Evolutionary conservation across 2,329 filamentous ascomycete species (phyloP).

Genomic region (Microsporum audouinii): DNA sequence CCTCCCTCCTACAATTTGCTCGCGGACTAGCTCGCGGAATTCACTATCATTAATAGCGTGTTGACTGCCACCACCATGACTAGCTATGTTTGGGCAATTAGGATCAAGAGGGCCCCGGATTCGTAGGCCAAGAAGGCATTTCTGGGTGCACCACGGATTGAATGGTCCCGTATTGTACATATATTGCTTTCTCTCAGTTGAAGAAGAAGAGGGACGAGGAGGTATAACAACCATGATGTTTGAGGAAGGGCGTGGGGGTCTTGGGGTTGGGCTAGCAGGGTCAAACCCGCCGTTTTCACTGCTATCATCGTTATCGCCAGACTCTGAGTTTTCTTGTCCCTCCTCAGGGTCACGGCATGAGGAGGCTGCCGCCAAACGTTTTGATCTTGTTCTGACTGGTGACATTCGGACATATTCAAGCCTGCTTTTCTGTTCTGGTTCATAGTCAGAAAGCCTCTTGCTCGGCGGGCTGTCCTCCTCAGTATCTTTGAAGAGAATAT

Average conservation of each 20-base stretch:
- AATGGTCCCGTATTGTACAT: not conserved
- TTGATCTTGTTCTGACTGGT: constrained; percentile 1
- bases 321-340: not conserved
- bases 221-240: constrained; percentile 9
- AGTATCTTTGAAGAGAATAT: constrained; percentile 5
- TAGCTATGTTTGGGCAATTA: constrained; percentile 29
- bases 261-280: constrained; percentile 10
- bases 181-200: not conserved
- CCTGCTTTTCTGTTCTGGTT: not conserved
- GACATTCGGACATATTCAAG: not conserved
- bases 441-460: not conserved
- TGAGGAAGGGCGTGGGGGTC: not conserved
- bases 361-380: not conserved
- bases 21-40: constrained; percentile 4
- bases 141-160: constrained; percentile 29
- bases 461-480: not conserved
- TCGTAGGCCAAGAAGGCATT: constrained; percentile 30
- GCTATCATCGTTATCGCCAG: not conserved
- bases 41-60: constrained; percentile 12
- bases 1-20: constrained; percentile 6
- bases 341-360: not conserved
- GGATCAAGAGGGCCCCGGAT: constrained; percentile 22
- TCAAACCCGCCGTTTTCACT: constrained; percentile 6
- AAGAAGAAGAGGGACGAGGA: not conserved
- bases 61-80: constrained; percentile 20